phyloP scores from a whole-genome alignment of 2,329 filamentous ascomycete species.

The Ophiostoma sp. region DNA sequence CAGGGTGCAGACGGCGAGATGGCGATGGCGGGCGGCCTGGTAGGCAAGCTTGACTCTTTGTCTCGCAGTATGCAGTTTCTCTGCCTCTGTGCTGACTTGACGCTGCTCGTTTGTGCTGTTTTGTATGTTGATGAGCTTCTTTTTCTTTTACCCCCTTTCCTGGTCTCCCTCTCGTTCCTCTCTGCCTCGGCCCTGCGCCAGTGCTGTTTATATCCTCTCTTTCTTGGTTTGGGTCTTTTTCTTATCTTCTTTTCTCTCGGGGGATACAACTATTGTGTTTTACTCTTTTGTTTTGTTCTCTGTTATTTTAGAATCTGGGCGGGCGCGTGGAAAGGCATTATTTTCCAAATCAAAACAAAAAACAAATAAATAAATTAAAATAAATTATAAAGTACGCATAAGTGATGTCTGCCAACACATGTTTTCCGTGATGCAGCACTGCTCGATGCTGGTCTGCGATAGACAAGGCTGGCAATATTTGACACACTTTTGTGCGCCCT shows the following conservation, averaged over 20 bases:
- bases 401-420: background rate
- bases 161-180: background rate
- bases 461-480: constrained; percentile 5
- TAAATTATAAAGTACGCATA: background rate
- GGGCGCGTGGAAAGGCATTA: constrained; percentile 16
- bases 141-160: background rate
- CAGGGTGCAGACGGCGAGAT: background rate
- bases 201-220: constrained; percentile 15
- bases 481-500: constrained; percentile 2
- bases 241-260: constrained; percentile 13
- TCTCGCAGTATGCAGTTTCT: background rate
- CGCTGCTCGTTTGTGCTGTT: background rate
- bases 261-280: constrained; percentile 13
- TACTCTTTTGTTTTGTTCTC: constrained; percentile 17
- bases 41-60: background rate
- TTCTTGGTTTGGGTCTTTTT: constrained; percentile 14
- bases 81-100: background rate
- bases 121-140: background rate
- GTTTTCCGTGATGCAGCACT: background rate
- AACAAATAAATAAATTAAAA: constrained; percentile 15
- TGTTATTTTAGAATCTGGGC: constrained; percentile 19
- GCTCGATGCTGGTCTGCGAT: background rate
- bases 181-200: background rate
- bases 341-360: constrained; percentile 13
- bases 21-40: background rate